Evolutionary conservation across 805 yeast species (phyloP), one percentile per base, ranked within the genome.

Genomic region (Candida sithepensis): DNA sequence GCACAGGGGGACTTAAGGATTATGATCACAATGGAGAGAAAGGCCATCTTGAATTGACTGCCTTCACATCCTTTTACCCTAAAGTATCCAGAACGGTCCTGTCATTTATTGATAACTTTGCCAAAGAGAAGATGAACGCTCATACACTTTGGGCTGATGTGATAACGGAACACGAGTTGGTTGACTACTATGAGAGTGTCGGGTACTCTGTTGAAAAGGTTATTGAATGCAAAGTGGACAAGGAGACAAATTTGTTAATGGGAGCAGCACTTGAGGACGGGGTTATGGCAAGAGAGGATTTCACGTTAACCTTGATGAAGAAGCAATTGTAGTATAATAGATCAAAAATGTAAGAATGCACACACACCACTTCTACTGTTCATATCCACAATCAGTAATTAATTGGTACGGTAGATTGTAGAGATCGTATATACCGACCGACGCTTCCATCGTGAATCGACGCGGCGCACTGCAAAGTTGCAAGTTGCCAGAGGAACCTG

Each of bases 11-110:
- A 2, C 47, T 66, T 22, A 72, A 67, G 46, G 65, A 66, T 13
- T 49, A 40, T 20, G 45, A 50, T 1, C 34, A 33, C 5, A 36
- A 37, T 9, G 4, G 30, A 10, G 26, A 18, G 13, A 55, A 52
- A 13, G 34, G 34, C 13, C 34, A 30, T 30, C 58, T 58, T n/a
- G 83, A 77, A 52, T 45, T 81, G 10, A 79, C 85, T 0, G 76
- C 75, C 6, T 74, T 76, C 49, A 73, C 82, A 0, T 77, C 85
- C 0, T 78, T 75, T 47, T 65, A 70, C 54, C 73, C 75, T 19
- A 58, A 62, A n/a, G 44, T 67, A 12, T 58, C 72, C 1, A 45
- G 46, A 3, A 45, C 67, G 12, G 50, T 64, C 52, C 41, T 61
- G 42, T 41, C 45, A 4, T 52, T 51, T 34, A 42, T 53, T 9